Evolutionary conservation across 2,329 filamentous ascomycete species (phyloP), one percentile per base, ranked within the genome.

Genomic region (Xylaria sp.): DNA sequence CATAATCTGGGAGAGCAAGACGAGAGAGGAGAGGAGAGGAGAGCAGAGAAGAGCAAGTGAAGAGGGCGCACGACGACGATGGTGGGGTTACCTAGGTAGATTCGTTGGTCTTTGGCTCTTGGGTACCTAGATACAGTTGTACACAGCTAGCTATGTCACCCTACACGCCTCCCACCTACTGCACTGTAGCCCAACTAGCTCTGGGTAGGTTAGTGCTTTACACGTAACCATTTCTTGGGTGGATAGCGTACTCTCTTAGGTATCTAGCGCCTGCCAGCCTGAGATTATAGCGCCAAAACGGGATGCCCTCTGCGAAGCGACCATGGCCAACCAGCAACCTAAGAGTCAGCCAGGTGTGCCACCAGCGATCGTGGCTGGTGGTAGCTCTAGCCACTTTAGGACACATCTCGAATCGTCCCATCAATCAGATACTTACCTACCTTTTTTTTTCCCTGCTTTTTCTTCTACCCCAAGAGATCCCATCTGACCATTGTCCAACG

Each of bases 321-420:
- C 33, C 9, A 36, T 3, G 17, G 33, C 25, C 57, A 51, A 22
- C 59, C n/a, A 20, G 17, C 17, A n/a, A 44, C n/a, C 42, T 44
- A 6, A n/a, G 42, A 50, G 13, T 29, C 31, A 39, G 31, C 22
- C 36, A 17, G 13, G n/a, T 33, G 51, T 61, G 65, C 61, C 53
- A 68, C 47, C 47, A 59, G 36, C 13, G 44, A 54, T 42, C 45
- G 66, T 68, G 66, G 66, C 66, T 68, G 58, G 66, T 68, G 39
- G 61, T 68, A 55, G 66, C 66, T 60, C 53, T 49, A n/a, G 53
- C 53, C 57, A 61, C n/a, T 31, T 51, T 33, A 55, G 29, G n/a
- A 27, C 27, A 45, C 2, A 36, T 31, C 54, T 45, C 22, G 22
- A 58, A 51, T 38, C 38, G 3, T 27, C 54, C n/a, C 17, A 44